Conservation (phyloP, 768 basidiomycete species). For the Suillus discolor region DNA sequence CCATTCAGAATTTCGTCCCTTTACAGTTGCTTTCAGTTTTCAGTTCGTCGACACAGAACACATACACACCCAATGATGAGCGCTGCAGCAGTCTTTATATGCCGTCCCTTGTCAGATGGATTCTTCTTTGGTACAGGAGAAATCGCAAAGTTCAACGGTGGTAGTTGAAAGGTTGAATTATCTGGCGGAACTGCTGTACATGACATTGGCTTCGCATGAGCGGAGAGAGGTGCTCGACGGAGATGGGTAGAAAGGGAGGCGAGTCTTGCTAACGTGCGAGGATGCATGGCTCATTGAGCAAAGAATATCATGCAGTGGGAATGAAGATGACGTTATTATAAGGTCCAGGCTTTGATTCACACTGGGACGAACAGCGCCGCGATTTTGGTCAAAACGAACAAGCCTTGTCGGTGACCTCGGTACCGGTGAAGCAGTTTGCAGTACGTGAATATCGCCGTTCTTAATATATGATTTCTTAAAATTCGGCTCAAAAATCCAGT, state of each 20-base stretch:
- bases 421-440: background rate
- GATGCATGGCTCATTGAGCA: constrained; percentile 14
- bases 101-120: constrained; percentile 67
- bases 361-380: background rate
- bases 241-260: constrained; percentile 16
- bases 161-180: background rate
- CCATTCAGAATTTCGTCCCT: constrained; percentile 94
- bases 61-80: constrained; percentile 70
- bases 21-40: background rate
- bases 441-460: background rate
- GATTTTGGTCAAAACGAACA: background rate
- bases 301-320: constrained; percentile 13
- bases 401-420: too few species aligned
- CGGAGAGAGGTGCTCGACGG: constrained; percentile 6
- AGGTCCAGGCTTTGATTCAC: background rate
- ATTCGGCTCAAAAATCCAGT: background rate
- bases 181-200: constrained; percentile 5
- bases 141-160: constrained; percentile 40
- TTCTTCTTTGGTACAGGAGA: constrained; percentile 61
- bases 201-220: constrained; percentile 10
- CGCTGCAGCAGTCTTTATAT: constrained; percentile 74
- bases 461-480: background rate
- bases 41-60: background rate
- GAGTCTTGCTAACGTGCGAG: constrained; percentile 17
- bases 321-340: background rate